These are phyloP conservation scores for Eucalyptus marginata DNA, from an alignment of 345 rosid species.

Conservation along the genomic window DNA sequence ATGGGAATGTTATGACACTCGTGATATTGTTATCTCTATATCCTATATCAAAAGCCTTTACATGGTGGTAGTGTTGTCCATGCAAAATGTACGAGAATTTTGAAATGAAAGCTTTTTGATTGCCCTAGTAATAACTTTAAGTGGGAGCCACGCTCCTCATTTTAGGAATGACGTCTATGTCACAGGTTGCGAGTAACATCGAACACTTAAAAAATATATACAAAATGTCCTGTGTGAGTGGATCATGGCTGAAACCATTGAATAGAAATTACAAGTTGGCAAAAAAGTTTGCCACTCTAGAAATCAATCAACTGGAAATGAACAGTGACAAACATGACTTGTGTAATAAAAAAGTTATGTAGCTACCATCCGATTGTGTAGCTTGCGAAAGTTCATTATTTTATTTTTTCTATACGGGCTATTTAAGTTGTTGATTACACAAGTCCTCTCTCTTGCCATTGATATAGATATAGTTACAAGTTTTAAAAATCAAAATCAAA, in stretches of 20 bases:
- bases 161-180: not conserved
- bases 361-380: not conserved
- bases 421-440: not conserved
- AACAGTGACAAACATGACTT: too few species aligned
- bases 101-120: not conserved
- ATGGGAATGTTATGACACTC: not conserved
- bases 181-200: fast-evolving
- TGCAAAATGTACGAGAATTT: not conserved
- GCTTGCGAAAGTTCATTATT: not conserved
- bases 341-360: too few species aligned
- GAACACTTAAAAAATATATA: not conserved
- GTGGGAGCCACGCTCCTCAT: not conserved
- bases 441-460: too few species aligned
- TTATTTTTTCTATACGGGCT: not conserved
- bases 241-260: too few species aligned
- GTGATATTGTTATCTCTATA: fast-evolving
- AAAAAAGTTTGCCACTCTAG: too few species aligned
- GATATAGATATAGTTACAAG: not conserved
- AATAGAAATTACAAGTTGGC: too few species aligned
- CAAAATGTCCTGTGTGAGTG: not conserved
- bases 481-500: not conserved
- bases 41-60: not conserved
- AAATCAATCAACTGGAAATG: too few species aligned
- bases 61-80: not conserved
- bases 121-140: not conserved